Evolutionary conservation across 2,329 filamentous ascomycete species (phyloP), one percentile per base, ranked within the genome.

Genomic region (Beauveria sp.): DNA sequence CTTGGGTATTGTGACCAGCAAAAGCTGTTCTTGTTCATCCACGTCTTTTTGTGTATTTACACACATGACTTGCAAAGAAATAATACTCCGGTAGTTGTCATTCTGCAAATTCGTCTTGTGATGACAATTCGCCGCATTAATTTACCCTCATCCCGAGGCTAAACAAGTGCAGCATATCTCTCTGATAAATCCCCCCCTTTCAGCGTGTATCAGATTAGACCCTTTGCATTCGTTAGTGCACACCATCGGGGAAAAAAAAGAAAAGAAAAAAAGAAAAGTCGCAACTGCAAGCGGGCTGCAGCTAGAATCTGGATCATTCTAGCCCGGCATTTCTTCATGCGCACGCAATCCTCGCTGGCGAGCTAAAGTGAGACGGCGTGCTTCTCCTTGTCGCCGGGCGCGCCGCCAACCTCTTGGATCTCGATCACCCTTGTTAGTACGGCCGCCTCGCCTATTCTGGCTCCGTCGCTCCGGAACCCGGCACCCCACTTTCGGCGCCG

Each of bases 401-500:
- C 38, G 30, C 30, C 52, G 34, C 40, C 38, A 28, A 30, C 18
- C 38, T 40, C 24, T 28, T 28, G 38, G 34, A 54, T 54, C 40
- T 30, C 22, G 38, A 56, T 45, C 8, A 12, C 22, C 12, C 30
- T 34, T 34, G 10, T 34, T 14, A 20, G 12, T 34, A 34, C 30
- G 30, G 55, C 45, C 5, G 55, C 20, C 26, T 50, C 22, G 34
- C 28, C 45, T 20, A 8, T 26, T 47, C 26, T 49, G 30, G 55
- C 55, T 59, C 46, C 57, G 38, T 51, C 46, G 12, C 28, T 58
- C 46, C 55, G 45, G 55, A 49, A 46, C 10, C 57, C 55, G 55
- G 57, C 12, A 34, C 47, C 56, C 57, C 57, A 59, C 57, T 45
- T 18, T 24, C 57, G 57, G 57, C 46, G 34, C 57, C 47, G 57